Conservation (phyloP, 345 rosid species). For the Citrus sp. region DNA sequence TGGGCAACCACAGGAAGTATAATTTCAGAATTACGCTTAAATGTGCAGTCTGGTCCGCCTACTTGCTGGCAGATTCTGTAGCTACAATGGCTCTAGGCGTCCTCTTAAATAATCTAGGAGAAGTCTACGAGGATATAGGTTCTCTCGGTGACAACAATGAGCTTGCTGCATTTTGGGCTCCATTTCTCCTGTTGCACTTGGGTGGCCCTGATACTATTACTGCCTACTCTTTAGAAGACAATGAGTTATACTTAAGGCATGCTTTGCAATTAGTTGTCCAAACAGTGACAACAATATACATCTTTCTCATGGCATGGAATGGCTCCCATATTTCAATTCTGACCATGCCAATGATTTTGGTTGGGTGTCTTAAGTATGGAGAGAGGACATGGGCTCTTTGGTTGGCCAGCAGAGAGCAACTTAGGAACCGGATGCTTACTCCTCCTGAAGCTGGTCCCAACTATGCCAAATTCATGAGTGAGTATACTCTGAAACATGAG, state of each 20-base stretch:
- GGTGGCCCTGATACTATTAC: slow-evolving; percentile 17
- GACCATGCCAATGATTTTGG: slow-evolving; percentile 19
- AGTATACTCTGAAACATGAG: background rate
- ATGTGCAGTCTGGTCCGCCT: slow-evolving; percentile 8
- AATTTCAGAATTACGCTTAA: background rate
- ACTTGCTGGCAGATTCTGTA: slow-evolving; percentile 13
- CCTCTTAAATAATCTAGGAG: slow-evolving; percentile 4
- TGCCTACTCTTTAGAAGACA: slow-evolving; percentile 19
- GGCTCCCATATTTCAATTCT: slow-evolving; percentile 7
- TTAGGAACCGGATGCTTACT: slow-evolving; percentile 15
- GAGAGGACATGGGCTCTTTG: slow-evolving; percentile 19
- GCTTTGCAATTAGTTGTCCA: background rate
- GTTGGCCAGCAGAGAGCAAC: slow-evolving; percentile 17
- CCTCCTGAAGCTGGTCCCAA: slow-evolving; percentile 11
- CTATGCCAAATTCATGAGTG: slow-evolving; percentile 2
- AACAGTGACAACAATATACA: background rate
- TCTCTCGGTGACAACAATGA: background rate
- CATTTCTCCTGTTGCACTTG: slow-evolving; percentile 9
- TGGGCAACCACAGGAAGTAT: slow-evolving; percentile 3
- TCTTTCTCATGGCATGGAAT: slow-evolving; percentile 3
- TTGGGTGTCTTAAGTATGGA: slow-evolving; percentile 18
- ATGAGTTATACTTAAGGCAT: slow-evolving; percentile 10
- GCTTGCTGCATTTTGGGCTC: slow-evolving; percentile 13
- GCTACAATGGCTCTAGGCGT: slow-evolving; percentile 5
- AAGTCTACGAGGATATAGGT: background rate